A percentile compares a stretch with the other conserved stretches of the same genome.
Evolutionary conservation across 495 filamentous ascomycete genomes (phyloP).

Genomic region (Penicillium turbatum): DNA sequence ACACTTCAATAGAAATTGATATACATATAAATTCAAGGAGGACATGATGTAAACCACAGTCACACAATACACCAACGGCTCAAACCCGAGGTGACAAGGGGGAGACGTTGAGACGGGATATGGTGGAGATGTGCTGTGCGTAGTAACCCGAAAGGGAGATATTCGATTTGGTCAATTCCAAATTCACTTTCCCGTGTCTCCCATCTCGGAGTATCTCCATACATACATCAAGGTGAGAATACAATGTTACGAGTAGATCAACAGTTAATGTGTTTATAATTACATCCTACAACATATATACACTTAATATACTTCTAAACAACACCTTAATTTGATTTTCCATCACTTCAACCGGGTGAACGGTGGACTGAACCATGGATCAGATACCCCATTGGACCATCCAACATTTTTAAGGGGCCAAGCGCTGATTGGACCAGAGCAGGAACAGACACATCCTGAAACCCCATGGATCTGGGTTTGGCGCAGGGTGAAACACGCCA

Average conservation of each 20-base stretch:
- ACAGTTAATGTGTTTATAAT: too few species aligned
- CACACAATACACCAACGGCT: not conserved
- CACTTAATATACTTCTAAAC: too few species aligned
- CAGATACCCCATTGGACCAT: not conserved
- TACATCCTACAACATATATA: too few species aligned
- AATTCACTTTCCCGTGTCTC: constrained; percentile 7
- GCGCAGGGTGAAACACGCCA: constrained; percentile 26
- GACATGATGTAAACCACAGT: not conserved
- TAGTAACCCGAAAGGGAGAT: constrained; percentile 4
- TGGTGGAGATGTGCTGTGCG: constrained; percentile 2
- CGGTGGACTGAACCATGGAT: constrained; percentile 25
- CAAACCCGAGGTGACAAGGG: constrained; percentile 1
- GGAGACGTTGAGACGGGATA: constrained; percentile 4
- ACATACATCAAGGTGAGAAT: too few species aligned
- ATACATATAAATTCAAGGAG: too few species aligned
- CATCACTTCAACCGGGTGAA: constrained; percentile 15
- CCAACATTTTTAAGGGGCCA: not conserved
- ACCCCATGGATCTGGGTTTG: constrained; percentile 26
- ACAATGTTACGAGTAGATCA: too few species aligned
- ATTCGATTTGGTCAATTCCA: constrained; percentile 17
- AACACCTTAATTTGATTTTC: too few species aligned
- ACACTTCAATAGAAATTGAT: too few species aligned
- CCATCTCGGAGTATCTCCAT: not conserved
- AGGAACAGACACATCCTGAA: constrained; percentile 15
- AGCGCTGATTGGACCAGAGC: not conserved